Evolutionary conservation across 495 filamentous ascomycete genomes (phyloP).

Genomic region (Penicillium cataractarum): DNA sequence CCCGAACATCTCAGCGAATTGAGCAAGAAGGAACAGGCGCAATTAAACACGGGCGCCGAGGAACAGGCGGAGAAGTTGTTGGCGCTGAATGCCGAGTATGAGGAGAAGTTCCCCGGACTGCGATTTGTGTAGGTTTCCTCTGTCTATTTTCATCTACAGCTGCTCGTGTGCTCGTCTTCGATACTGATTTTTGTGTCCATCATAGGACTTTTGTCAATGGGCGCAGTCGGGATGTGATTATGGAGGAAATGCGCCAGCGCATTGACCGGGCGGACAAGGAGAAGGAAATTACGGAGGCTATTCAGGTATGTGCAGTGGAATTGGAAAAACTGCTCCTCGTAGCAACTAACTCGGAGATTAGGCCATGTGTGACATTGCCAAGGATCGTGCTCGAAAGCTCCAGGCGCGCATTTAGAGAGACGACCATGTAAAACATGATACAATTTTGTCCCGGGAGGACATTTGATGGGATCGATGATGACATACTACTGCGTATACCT

Average conservation of each 20-base stretch:
- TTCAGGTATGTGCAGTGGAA: slow-evolving; percentile 60
- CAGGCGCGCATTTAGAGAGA: slow-evolving; percentile 30
- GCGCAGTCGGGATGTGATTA: slow-evolving; percentile 68
- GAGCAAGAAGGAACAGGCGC: slow-evolving; percentile 78
- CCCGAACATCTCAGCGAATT: slow-evolving; percentile 69
- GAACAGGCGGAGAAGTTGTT: slow-evolving; percentile 52
- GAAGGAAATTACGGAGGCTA: slow-evolving; percentile 71
- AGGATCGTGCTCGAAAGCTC: slow-evolving; percentile 61
- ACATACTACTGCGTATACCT: background rate
- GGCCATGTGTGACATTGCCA: slow-evolving; percentile 77
- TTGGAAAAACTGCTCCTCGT: background rate
- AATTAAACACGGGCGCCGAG: slow-evolving; percentile 60
- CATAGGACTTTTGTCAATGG: slow-evolving; percentile 86
- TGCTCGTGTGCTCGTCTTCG: background rate
- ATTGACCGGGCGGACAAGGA: slow-evolving; percentile 70
- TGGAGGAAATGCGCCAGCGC: slow-evolving; percentile 81
- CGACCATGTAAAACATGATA: background rate
- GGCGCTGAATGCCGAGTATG: slow-evolving; percentile 78
- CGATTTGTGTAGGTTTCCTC: slow-evolving; percentile 73
- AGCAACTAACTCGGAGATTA: slow-evolving; percentile 29
- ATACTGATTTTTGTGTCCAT: slow-evolving; percentile 19
- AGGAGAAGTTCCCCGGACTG: slow-evolving; percentile 78
- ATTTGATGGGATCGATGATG: background rate
- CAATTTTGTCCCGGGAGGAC: background rate
- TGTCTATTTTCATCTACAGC: background rate